Conservation (phyloP, 108 stramenopile genomes). For the Halocafeteria seosinensis region DNA sequence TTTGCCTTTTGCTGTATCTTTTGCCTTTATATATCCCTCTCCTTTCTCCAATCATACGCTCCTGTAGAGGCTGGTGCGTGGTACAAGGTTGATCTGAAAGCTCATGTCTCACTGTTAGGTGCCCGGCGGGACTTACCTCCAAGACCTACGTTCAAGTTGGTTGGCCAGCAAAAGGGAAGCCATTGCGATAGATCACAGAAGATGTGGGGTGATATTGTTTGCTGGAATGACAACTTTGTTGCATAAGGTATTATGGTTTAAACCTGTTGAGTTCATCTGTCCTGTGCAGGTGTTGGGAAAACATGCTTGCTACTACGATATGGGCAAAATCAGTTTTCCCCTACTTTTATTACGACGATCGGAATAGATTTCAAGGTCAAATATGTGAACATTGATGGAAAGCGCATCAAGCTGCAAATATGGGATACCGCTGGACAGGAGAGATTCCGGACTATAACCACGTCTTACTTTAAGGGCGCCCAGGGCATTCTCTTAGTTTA, state of each 20-base stretch:
- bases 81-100: background rate
- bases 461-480: slow-evolving; percentile 42
- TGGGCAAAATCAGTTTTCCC: slow-evolving; percentile 65
- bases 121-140: background rate
- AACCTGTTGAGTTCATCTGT: background rate
- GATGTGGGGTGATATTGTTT: background rate
- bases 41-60: background rate
- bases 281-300: slow-evolving; percentile 66
- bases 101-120: background rate
- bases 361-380: slow-evolving; percentile 19
- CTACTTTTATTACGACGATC: slow-evolving; percentile 10
- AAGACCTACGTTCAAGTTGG: background rate
- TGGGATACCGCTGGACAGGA: slow-evolving; percentile 53
- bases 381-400: background rate
- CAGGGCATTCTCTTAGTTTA: slow-evolving; percentile 95
- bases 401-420: slow-evolving; percentile 19
- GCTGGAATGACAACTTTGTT: background rate
- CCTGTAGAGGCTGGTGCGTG: background rate
- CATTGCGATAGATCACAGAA: background rate
- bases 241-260: background rate
- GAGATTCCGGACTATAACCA: slow-evolving; percentile 47
- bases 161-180: background rate
- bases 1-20: background rate
- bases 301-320: slow-evolving; percentile 94
- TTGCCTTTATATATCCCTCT: background rate